Base-by-base conservation (phyloP, 192 early-diverging fungal species). In the Backusella morwellensis region DNA sequence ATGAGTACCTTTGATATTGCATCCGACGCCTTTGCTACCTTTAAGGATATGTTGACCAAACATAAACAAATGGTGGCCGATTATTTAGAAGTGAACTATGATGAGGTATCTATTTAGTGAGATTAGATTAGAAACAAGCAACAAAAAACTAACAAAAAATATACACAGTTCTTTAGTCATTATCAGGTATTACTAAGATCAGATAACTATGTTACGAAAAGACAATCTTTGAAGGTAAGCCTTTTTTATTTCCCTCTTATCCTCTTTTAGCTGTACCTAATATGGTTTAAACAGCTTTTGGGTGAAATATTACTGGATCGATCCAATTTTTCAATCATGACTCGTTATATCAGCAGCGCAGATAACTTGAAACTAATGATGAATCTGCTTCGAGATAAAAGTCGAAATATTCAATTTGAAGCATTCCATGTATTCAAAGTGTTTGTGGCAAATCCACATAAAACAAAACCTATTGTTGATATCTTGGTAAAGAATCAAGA, bases 351-450 rank as follows among this genome's bases (percentile, higher is more conserved):
- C 79, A 89, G 89, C 78, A 92, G 89, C 68, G 90, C 94, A 72
- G 95, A 93, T 52, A 99, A 99, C 77, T 85, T 99, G 69, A 98
- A 98, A 85, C 88, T 98, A 78, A 96, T 98, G 91, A 99, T 99
- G 98, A 98, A 94, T 76, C 83, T 97, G 72, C 85, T 99, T 66
- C 90, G 95, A 71, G 96, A 99, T 82, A 93, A 90, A 79, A 97
- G 96, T 82, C 91, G 95, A 79, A 99, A 98, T 81, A 99, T 99
- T 74, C 98, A 99, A 87, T 99, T 98, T 85, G 98, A 99, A 84
- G 98, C 98, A 0, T 99, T 99, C 88, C 98, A 99, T 86, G 97
- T 99, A 34, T 99, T 99, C 88, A 99, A 99, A 90, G 94, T 98
- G 52, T 99, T 99, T 88, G 97, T 98, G 2, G 98, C 98, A 56